Percentiles rank a stretch among this genome's conserved stretches.
Evolutionary conservation across 1,139 yeast genomes (phyloP).

Genomic region (Hyphopichia burtonii): DNA sequence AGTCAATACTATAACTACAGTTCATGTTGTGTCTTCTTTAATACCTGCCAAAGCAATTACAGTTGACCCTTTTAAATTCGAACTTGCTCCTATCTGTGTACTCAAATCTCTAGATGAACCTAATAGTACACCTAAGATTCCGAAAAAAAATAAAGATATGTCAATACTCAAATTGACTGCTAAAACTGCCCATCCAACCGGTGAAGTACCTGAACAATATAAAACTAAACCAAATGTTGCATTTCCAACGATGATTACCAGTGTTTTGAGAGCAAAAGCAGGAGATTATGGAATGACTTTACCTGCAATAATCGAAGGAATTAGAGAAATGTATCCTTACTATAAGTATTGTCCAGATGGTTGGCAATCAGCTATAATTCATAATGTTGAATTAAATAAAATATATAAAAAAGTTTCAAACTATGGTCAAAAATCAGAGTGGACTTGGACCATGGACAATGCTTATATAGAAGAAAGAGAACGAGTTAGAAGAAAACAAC

Average conservation of each 20-base stretch:
- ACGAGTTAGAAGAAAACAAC: conserved; percentile 66
- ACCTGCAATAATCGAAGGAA: conserved; percentile 81
- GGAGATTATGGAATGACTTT: conserved; percentile 73
- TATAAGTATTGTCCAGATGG: conserved; percentile 94
- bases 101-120: conserved; percentile 35
- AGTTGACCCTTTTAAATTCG: conserved; percentile 17
- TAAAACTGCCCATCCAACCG: conserved; percentile 60
- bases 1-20: conserved; percentile 23
- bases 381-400: conserved; percentile 81
- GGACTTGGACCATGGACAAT: conserved; percentile 92
- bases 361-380: conserved; percentile 94
- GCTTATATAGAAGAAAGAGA: conserved; percentile 80
- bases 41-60: conserved; percentile 24
- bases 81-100: conserved; percentile 29
- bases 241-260: conserved; percentile 75
- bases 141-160: conserved; percentile 32
- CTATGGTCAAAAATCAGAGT: conserved; percentile 65
- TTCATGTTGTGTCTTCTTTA: conserved; percentile 1
- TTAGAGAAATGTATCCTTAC: conserved; percentile 85
- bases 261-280: conserved; percentile 67
- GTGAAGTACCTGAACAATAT: conserved; percentile 85
- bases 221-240: conserved; percentile 81
- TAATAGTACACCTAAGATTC: conserved; percentile 46
- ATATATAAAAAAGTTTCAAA: conserved; percentile 73
- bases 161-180: conserved; percentile 34